A percentile compares a stretch with the other conserved stretches of the same genome.
These are phyloP conservation scores for Vaccinium myrtillus DNA, from an alignment of 148 eudicot species.

Conservation along the genomic window DNA sequence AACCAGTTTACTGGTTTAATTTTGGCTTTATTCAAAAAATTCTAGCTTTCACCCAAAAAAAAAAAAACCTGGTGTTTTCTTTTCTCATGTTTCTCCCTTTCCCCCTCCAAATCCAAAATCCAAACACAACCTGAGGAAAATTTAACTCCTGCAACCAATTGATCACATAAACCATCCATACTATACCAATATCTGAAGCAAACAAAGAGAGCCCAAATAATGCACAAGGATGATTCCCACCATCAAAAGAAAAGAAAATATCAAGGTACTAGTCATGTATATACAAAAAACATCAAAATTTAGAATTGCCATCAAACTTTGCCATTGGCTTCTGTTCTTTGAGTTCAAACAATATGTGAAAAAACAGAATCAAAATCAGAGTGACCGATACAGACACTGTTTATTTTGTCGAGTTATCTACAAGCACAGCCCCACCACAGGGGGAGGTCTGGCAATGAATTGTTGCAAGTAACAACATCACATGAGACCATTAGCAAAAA, in stretches of 20 bases:
- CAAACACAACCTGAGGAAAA: neutral
- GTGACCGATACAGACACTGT: neutral
- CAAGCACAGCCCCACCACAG: slow-evolving; percentile 11
- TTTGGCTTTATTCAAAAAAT: too few species aligned
- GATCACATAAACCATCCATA: neutral
- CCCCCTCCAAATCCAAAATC: neutral
- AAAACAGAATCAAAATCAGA: slow-evolving; percentile 14
- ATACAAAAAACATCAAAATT: neutral
- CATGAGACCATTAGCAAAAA: neutral
- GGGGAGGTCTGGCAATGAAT: slow-evolving; percentile 16
- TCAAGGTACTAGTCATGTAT: neutral
- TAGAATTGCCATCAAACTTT: neutral
- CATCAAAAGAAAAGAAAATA: neutral
- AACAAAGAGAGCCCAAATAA: neutral
- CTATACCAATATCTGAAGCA: neutral
- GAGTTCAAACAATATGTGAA: slow-evolving; percentile 1
- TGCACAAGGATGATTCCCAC: neutral
- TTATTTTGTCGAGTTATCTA: slow-evolving; percentile 23
- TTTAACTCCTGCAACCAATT: neutral
- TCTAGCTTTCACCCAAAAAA: neutral
- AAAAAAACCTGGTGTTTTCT: neutral
- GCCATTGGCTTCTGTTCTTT: neutral
- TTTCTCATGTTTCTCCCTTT: neutral
- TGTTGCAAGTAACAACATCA: neutral
- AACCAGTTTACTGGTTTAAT: too few species aligned